phyloP scores from a whole-genome alignment of 177 flowering plant genomes.

The Vitis hybrid region DNA sequence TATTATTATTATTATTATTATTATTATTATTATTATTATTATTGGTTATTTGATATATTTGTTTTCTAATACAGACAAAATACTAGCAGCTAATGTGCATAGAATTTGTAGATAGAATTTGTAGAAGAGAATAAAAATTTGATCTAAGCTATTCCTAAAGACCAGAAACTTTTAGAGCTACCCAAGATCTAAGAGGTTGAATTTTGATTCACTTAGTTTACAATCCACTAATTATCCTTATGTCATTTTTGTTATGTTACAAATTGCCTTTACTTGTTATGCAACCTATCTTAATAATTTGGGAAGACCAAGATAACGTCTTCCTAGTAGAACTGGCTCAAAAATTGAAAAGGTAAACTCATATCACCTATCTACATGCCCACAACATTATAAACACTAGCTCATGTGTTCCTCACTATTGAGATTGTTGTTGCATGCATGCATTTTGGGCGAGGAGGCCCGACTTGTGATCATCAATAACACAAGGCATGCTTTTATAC shows the following conservation, averaged over 20 bases:
- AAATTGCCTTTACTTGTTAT: too few species aligned
- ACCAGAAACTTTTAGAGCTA: constrained; percentile 24
- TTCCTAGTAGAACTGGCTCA: too few species aligned
- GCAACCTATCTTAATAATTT: constrained; percentile 27
- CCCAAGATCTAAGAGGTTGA: constrained; percentile 35
- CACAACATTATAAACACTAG: too few species aligned
- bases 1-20: too few species aligned
- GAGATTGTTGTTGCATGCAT: constrained; percentile 12
- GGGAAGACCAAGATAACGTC: constrained; percentile 19
- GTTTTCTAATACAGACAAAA: too few species aligned
- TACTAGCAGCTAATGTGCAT: constrained; percentile 24
- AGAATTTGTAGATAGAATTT: constrained; percentile 27
- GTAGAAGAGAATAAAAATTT: constrained; percentile 39
- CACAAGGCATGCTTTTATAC: constrained; percentile 32
- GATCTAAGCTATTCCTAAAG: constrained; percentile 26
- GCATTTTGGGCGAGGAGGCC: background rate
- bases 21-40: too few species aligned
- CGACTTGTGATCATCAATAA: background rate
- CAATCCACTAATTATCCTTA: too few species aligned
- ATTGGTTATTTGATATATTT: too few species aligned
- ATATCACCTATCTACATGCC: background rate
- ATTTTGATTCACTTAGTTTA: background rate
- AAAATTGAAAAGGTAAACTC: too few species aligned
- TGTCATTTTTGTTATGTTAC: too few species aligned
- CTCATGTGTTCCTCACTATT: too few species aligned